Percentiles rank a stretch among this genome's conserved stretches.
These are phyloP conservation scores for Neurospora tetrasperma DNA, from an alignment of 495 filamentous ascomycete genomes.

Conservation along the genomic window DNA sequence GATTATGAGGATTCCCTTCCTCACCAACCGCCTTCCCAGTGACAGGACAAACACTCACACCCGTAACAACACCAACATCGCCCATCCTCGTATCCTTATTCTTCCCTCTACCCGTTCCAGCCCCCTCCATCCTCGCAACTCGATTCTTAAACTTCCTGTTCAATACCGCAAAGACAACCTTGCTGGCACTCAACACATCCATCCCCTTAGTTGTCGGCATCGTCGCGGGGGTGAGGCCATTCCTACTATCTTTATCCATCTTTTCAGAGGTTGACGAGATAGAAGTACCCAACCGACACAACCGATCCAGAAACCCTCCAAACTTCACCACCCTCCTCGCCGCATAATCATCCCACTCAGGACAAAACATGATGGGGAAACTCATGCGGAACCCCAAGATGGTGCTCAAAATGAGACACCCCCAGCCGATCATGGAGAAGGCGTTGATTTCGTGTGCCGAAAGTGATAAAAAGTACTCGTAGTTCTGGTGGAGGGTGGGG, in stretches of 20 bases:
- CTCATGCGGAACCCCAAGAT: constrained; percentile 33
- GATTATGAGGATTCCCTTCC: background rate
- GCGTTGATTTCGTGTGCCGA: constrained; percentile 15
- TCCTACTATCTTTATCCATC: background rate
- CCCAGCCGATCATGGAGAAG: constrained; percentile 26
- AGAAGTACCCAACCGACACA: constrained; percentile 13
- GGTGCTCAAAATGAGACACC: constrained; percentile 23
- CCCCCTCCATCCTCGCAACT: constrained; percentile 24
- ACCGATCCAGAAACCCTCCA: constrained; percentile 17
- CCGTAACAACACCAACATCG: background rate
- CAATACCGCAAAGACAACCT: constrained; percentile 30
- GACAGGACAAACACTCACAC: background rate
- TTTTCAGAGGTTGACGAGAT: background rate
- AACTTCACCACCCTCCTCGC: constrained; percentile 24
- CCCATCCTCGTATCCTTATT: background rate
- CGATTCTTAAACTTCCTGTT: constrained; percentile 27
- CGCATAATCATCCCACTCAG: constrained; percentile 26
- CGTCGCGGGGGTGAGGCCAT: background rate
- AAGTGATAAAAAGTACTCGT: constrained; percentile 21
- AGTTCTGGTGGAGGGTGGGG: constrained; percentile 14
- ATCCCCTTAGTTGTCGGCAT: constrained; percentile 7
- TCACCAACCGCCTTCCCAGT: background rate
- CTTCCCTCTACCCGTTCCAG: no score
- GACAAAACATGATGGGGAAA: constrained; percentile 27
- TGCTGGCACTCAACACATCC: constrained; percentile 28